Evolutionary conservation across 257 asterid genomes (phyloP), one percentile per base, ranked within the genome.

Genomic region (Apocynum venetum): DNA sequence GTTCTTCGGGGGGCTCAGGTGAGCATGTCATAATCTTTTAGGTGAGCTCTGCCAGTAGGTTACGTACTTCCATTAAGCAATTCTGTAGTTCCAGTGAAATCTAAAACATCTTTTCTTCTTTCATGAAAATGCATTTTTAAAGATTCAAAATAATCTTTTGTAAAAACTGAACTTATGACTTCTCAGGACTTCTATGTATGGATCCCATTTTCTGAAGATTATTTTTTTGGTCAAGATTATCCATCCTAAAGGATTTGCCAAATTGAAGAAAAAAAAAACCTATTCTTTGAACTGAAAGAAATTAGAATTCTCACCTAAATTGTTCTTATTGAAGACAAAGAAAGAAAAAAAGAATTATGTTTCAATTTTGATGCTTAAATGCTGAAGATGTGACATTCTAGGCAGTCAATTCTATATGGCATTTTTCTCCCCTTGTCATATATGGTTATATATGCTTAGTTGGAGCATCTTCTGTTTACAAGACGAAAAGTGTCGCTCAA

Each of bases 1-100:
- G 97, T 95, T 83, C 97, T 95, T 79, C 98, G 98, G 77, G 99
- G 99, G 81, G 99, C 99, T 80, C 97, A 93, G 88, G 99, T 93
- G 77, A 84, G 89, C 83, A 36, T 65, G 48, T 40, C 44, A 20
- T 74, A 63, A 31, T 66, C 44, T 51, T 43, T 35, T 56, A 52
- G 38, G 66, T 71, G 0, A 1, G 38, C 40, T 68, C 48, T 36
- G 57, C 57, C 63, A 59, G 36, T 46, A 44, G 55, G 36, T 65
- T 74, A 9, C 67, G 31, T 31, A 38, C 31, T 25, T 25, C 31
- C 31, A 25, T 25, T 25, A 25, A 25, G 31, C 31, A 25, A 25
- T 25, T 25, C 31, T 25, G 31, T 25, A 25, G 31, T 25, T 25
- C 31, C 31, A 25, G 31, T 25, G 31, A 25, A 25, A 25, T 25